A percentile compares a stretch with the other conserved stretches of the same genome.
Evolutionary conservation across 306 rosid species (phyloP).

Genomic region (Acacia confusa): DNA sequence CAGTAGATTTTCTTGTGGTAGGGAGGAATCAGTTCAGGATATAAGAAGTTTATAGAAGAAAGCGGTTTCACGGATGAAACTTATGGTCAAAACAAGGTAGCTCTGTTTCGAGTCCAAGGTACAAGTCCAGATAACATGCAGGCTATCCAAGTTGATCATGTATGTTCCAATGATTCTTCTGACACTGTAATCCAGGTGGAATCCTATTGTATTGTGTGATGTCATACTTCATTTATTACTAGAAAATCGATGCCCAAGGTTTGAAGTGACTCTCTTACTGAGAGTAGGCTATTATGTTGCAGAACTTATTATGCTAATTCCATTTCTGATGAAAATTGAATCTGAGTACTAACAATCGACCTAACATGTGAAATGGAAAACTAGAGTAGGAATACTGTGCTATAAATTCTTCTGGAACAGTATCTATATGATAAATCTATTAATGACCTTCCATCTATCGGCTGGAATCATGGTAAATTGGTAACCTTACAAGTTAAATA

Average conservation of each 20-base stretch:
- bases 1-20: constrained; percentile 30
- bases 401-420: neutral
- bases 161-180: constrained; percentile 42
- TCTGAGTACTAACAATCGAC: neutral
- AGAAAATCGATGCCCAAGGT: neutral
- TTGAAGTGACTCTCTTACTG: constrained; percentile 17
- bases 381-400: neutral
- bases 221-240: constrained; percentile 1
- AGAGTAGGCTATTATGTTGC: neutral
- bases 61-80: constrained; percentile 60
- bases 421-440: neutral
- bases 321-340: constrained; percentile 20
- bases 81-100: constrained; percentile 56
- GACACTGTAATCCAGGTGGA: neutral
- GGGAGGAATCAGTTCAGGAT: constrained; percentile 82
- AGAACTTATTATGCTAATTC: neutral
- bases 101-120: constrained; percentile 90
- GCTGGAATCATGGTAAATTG: constrained; percentile 1
- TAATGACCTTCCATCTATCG: neutral
- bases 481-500: neutral
- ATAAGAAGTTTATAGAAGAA: constrained; percentile 63
- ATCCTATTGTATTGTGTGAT: constrained; percentile 9
- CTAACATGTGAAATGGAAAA: neutral
- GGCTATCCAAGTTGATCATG: constrained; percentile 90
- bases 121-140: constrained; percentile 73